Evolutionary conservation across 352 stramenopile species (phyloP), one percentile per base, ranked within the genome.

Genomic region (Blastocystis sp.): DNA sequence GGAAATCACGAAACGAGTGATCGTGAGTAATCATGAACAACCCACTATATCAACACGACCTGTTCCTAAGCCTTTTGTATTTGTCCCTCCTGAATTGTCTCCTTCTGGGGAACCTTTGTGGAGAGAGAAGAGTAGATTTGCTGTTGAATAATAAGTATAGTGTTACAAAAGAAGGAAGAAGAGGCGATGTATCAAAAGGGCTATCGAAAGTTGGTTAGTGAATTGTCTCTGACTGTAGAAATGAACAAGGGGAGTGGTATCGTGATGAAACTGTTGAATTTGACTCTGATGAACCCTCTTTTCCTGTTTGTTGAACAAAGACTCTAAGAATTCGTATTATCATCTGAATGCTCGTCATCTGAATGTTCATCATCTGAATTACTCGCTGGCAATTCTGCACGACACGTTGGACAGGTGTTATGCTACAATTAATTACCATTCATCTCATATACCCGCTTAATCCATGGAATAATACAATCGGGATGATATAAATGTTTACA

Each of bases 381-480:
- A 40, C 73, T 68, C 0, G 27, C 51, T 27, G 73, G 73, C 37
- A 84, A 51, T 24, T 62, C n/a, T 0, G 51, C 48, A 66, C 73
- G 44, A 57, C 73, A 84, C 5, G 48, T 84, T 22, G 73, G 73
- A 68, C 73, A 84, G 6, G 73, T 84, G 73, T 84, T 84, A 53
- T 84, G 73, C 73, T 84, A 84, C 22, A 66, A 30, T 6, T 33
- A 9, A 84, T 0, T 58, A 11, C 7, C 24, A 27, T 48, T 0
- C 11, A 17, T 30, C 13, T n/a, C 22, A 30, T 60, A 7, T 24
- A 84, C 73, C 1, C 59, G 27, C 42, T 84, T 60, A 35, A 84
- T 84, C 73, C 73, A 84, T 30, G 73, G 73, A 84, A 84, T n/a
- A 27, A 84, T 84, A 40, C 73, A 84, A 64, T 84, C 53, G 4